These are phyloP conservation scores for Emergomyces africanus DNA, from an alignment of 2,329 filamentous ascomycete species.

Conservation along the genomic window DNA sequence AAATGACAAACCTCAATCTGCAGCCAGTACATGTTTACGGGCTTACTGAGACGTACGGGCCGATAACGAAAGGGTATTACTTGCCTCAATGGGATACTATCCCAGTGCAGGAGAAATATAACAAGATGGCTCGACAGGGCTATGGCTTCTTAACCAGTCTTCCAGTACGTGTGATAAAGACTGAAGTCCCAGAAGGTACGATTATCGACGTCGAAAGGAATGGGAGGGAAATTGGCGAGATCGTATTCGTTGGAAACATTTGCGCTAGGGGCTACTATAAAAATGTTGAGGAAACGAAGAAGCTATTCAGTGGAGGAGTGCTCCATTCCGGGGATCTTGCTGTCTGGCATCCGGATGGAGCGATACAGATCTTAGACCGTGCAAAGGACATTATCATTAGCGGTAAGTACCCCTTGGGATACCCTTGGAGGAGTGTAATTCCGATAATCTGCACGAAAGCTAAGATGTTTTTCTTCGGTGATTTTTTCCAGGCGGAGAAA, in stretches of 20 bases:
- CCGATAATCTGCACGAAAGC: not conserved
- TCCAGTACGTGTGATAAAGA: slow-evolving; percentile 69
- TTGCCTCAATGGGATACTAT: slow-evolving; percentile 74
- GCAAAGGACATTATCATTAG: slow-evolving; percentile 98
- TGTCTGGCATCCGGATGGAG: slow-evolving; percentile 83
- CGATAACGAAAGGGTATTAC: slow-evolving; percentile 86
- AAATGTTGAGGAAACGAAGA: slow-evolving; percentile 70
- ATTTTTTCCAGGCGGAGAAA: slow-evolving; percentile 61
- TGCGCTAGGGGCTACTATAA: slow-evolving; percentile 89
- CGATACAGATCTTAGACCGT: slow-evolving; percentile 81
- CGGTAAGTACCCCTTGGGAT: slow-evolving; percentile 38
- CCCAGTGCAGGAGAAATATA: slow-evolving; percentile 63
- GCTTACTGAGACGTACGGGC: slow-evolving; percentile 77
- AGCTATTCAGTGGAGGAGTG: slow-evolving; percentile 76
- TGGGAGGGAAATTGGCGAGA: slow-evolving; percentile 66
- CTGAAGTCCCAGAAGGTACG: slow-evolving; percentile 53
- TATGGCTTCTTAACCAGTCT: slow-evolving; percentile 80
- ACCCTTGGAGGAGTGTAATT: not conserved
- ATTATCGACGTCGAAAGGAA: slow-evolving; percentile 56
- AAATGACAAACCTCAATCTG: slow-evolving; percentile 80
- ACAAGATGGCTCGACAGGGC: slow-evolving; percentile 84
- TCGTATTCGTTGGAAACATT: slow-evolving; percentile 83
- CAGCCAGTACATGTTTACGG: slow-evolving; percentile 91
- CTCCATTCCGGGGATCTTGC: slow-evolving; percentile 85
- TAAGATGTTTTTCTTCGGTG: not conserved